A percentile compares a stretch with the other conserved stretches of the same genome.
phyloP scores from a whole-genome alignment of 2,329 filamentous ascomycete species.

The Calonectria naviculata region DNA sequence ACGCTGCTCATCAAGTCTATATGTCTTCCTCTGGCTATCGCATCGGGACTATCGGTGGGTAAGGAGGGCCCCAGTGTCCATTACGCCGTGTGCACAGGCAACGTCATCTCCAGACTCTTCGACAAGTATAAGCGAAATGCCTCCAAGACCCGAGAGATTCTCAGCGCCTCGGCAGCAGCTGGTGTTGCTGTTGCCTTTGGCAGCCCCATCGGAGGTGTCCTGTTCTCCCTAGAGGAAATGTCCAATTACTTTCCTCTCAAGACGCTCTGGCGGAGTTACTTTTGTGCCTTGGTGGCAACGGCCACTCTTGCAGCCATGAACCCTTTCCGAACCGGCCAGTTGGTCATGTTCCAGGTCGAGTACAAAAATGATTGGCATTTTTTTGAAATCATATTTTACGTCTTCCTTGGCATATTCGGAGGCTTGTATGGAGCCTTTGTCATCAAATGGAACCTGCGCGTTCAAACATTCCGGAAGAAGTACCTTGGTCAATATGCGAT shows the following conservation, averaged over 20 bases:
- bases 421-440: conserved; percentile 96
- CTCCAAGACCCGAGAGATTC: conserved; percentile 92
- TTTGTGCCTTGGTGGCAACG: conserved; percentile 95
- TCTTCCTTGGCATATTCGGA: conserved; percentile 91
- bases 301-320: conserved; percentile 96
- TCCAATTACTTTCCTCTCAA: conserved; percentile 96
- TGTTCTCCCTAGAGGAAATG: conserved; percentile 99
- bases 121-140: conserved; percentile 92
- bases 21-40: conserved; percentile 90
- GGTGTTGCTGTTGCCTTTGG: conserved; percentile 98
- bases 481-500: conserved; percentile 88
- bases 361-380: conserved; percentile 99
- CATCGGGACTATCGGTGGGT: conserved; percentile 91
- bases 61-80: conserved; percentile 99
- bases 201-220: conserved; percentile 94
- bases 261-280: conserved; percentile 98
- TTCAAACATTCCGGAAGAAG: conserved; percentile 92
- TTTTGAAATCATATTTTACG: conserved; percentile 93
- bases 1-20: conserved; percentile 96
- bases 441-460: conserved; percentile 96
- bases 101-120: conserved; percentile 94
- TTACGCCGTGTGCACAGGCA: conserved; percentile 97
- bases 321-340: conserved; percentile 93
- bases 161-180: conserved; percentile 93
- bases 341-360: conserved; percentile 98